These are phyloP conservation scores for Asclepias syriaca DNA, from an alignment of 257 asterid genomes.

Conservation along the genomic window DNA sequence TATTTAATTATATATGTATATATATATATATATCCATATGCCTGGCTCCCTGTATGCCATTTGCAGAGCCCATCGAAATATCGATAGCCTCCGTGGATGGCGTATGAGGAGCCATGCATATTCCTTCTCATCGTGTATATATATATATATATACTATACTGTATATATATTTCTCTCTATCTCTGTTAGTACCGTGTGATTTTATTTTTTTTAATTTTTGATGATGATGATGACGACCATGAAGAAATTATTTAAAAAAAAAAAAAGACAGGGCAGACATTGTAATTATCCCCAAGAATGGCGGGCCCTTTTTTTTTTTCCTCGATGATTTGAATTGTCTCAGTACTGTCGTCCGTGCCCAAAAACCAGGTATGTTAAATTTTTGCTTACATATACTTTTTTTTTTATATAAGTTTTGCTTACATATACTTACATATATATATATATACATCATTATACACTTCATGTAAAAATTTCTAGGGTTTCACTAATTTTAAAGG, in stretches of 20 bases:
- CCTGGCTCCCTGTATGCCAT: slow-evolving; percentile 99
- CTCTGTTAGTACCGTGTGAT: background rate
- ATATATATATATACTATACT: too few species aligned
- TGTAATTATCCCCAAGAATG: background rate
- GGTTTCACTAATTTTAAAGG: slow-evolving; percentile 3
- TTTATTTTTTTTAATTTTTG: background rate
- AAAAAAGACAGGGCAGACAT: slow-evolving; percentile 3
- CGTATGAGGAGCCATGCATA: slow-evolving; percentile 99
- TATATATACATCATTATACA: background rate
- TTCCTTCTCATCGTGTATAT: slow-evolving; percentile 21
- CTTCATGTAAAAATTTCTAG: slow-evolving; percentile 2
- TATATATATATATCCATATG: slow-evolving; percentile 41
- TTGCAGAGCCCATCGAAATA: slow-evolving; percentile 63
- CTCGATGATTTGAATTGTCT: background rate
- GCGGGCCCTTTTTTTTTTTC: slow-evolving; percentile 8
- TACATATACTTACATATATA: background rate
- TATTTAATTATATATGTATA: background rate
- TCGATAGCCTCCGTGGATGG: slow-evolving; percentile 89
- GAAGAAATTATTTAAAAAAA: background rate
- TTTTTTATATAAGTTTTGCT: too few species aligned
- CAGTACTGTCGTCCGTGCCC: slow-evolving; percentile 4
- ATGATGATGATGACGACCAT: slow-evolving; percentile 2
- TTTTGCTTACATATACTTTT: background rate
- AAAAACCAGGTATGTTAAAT: slow-evolving; percentile 19
- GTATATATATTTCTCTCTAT: background rate